These are phyloP conservation scores for Sporisorium graminicola DNA, from an alignment of 1,284 basidiomycete genomes.

Conservation along the genomic window DNA sequence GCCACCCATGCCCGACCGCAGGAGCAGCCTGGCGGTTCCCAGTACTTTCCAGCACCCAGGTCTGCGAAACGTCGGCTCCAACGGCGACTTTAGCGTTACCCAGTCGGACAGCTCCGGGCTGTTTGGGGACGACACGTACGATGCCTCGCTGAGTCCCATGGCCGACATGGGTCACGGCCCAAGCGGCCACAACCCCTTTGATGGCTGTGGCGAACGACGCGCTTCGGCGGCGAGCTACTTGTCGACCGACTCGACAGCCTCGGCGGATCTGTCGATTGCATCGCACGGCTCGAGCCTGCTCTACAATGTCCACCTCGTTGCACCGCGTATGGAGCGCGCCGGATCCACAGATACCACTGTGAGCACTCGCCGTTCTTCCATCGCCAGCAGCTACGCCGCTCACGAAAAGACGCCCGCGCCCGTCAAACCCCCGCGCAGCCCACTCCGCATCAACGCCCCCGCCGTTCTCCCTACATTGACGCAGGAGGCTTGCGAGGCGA, in stretches of 20 bases:
- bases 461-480: constrained; percentile 16
- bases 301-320: constrained; percentile 30
- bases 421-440: constrained; percentile 29
- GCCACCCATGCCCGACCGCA: constrained; percentile 21
- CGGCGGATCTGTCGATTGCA: constrained; percentile 21
- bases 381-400: constrained; percentile 38
- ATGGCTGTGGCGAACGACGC: constrained; percentile 7
- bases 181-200: not conserved
- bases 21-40: constrained; percentile 20
- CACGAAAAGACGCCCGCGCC: constrained; percentile 7
- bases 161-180: constrained; percentile 37
- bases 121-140: constrained; percentile 33
- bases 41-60: not conserved
- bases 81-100: constrained; percentile 30
- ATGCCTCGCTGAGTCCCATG: constrained; percentile 36
- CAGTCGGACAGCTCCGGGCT: constrained; percentile 19
- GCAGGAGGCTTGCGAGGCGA: constrained; percentile 16
- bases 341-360: constrained; percentile 17
- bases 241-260: constrained; percentile 36
- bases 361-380: constrained; percentile 41
- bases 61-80: constrained; percentile 13
- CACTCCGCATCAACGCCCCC: constrained; percentile 20
- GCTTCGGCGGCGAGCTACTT: constrained; percentile 37
- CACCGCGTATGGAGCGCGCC: constrained; percentile 19
- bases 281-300: constrained; percentile 45